A percentile compares a stretch with the other conserved stretches of the same genome.
These are phyloP conservation scores for Pholiota adiposa DNA, from an alignment of 1,284 basidiomycete species.

Conservation along the genomic window DNA sequence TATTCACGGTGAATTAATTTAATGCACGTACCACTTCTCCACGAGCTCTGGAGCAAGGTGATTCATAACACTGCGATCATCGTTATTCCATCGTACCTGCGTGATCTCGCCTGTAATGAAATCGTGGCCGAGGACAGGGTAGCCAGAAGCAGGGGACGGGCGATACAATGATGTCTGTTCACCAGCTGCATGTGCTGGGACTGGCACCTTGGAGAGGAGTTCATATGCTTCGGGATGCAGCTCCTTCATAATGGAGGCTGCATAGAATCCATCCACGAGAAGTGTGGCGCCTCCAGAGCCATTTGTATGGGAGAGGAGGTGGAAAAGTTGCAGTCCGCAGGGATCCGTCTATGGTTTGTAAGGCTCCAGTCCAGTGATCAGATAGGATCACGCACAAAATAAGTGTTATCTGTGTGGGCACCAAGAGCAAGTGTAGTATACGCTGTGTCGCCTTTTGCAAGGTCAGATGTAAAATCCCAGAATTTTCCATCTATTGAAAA, in stretches of 20 bases:
- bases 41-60: slow-evolving; percentile 61
- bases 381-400: slow-evolving; percentile 63
- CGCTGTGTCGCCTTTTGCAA: slow-evolving; percentile 89
- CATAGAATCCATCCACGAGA: slow-evolving; percentile 95
- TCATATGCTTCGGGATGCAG: slow-evolving; percentile 77
- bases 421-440: slow-evolving; percentile 90
- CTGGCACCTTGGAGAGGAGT: slow-evolving; percentile 69
- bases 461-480: slow-evolving; percentile 96
- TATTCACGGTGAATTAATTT: background rate
- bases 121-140: slow-evolving; percentile 77
- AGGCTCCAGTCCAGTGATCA: background rate
- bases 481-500: slow-evolving; percentile 79
- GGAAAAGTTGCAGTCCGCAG: slow-evolving; percentile 93
- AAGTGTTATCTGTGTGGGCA: slow-evolving; percentile 96
- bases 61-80: slow-evolving; percentile 85
- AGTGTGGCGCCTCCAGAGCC: slow-evolving; percentile 88
- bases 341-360: slow-evolving; percentile 97
- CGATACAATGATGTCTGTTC: slow-evolving; percentile 68
- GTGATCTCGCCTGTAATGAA: slow-evolving; percentile 61
- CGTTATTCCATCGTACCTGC: slow-evolving; percentile 94
- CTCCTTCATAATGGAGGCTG: slow-evolving; percentile 78
- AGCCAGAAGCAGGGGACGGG: slow-evolving; percentile 61
- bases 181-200: slow-evolving; percentile 91
- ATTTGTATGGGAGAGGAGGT: slow-evolving; percentile 85
- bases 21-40: slow-evolving; percentile 64